phyloP scores from a whole-genome alignment of 2,329 filamentous ascomycete genomes.

The Fonsecaea nubica region DNA sequence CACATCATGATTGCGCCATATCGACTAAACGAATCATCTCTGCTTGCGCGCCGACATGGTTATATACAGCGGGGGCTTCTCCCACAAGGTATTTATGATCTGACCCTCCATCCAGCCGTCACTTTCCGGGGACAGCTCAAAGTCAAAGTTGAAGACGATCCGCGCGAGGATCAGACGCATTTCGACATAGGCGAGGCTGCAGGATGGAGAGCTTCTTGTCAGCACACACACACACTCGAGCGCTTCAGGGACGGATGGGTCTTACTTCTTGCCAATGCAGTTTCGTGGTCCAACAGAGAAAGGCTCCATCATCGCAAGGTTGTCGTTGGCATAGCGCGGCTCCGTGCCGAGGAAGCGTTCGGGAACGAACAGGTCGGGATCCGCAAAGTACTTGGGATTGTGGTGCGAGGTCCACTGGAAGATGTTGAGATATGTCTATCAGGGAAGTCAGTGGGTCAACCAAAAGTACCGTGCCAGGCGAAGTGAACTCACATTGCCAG shows the following conservation, averaged over 20 bases:
- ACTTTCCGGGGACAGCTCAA: conserved; percentile 35
- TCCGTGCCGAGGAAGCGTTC: conserved; percentile 36
- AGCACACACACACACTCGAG: background rate
- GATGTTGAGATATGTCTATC: conserved; percentile 58
- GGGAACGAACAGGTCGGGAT: conserved; percentile 15
- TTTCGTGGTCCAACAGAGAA: conserved; percentile 40
- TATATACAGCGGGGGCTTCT: background rate
- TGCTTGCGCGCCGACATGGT: too few species aligned
- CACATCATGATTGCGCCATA: too few species aligned
- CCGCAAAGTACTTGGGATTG: conserved; percentile 31
- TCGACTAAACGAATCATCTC: too few species aligned
- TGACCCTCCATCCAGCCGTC: conserved; percentile 30
- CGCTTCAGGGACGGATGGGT: background rate
- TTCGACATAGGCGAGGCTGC: conserved; percentile 23
- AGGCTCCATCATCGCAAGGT: conserved; percentile 33
- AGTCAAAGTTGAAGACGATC: conserved; percentile 39
- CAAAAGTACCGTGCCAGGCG: conserved; percentile 53
- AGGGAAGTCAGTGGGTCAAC: too few species aligned
- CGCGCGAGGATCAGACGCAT: conserved; percentile 41
- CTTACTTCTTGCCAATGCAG: conserved; percentile 43
- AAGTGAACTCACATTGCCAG: conserved; percentile 33
- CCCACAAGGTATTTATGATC: background rate
- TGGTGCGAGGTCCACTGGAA: conserved; percentile 64
- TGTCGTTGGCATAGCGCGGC: conserved; percentile 19
- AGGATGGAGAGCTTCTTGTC: background rate